Base-by-base conservation (phyloP, 768 basidiomycete genomes). In the Mycena venus region DNA sequence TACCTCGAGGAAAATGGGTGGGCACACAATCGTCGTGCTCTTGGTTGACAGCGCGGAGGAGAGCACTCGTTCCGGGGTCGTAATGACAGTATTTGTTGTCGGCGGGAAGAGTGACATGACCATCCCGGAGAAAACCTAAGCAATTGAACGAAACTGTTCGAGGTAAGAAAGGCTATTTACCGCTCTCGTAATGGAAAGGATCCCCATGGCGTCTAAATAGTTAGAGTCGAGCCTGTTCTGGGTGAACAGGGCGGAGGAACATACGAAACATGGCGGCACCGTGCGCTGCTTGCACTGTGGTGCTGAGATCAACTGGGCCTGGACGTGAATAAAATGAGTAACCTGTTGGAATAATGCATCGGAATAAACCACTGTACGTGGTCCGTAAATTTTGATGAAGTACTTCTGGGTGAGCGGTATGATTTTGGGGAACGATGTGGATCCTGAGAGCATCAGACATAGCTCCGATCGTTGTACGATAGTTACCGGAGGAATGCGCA, bases 231-330 rank as follows among this genome's bases (percentile, higher is more conserved):
- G 3, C 40, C 10, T 8, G 29, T 32, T 34, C 32, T 34, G 21
- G 25, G 36, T 56, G 55, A 58, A 56, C 25, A 10, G 15, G 29
- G 17, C 8, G 65, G 55, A 51, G 31, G 44, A 69, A 69, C 68
- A 51, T 60, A 69, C 68, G 68, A 51, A 69, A 69, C 68, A 69
- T 69, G 31, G 58, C 58, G 58, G 12, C 31, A 23, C 68, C 68
- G n/a, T 69, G 68, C 7, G n/a, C 10, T 49, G 58, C 21, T 36
- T 69, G 68, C 23, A 69, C 68, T 23, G 32, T 34, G 44, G 31
- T n/a, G 32, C 58, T 49, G 25, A 60, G 27, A 60, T 69, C 58
- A 4, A 49, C 42, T 21, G 12, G 56, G 44, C 6, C 44, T 51
- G 58, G n/a, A 38, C 6, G 8, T 17, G n/a, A 56, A n/a, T 12